These are phyloP conservation scores for Chytriomyces sp. DNA, from an alignment of 192 early-diverging fungal species.

Conservation along the genomic window DNA sequence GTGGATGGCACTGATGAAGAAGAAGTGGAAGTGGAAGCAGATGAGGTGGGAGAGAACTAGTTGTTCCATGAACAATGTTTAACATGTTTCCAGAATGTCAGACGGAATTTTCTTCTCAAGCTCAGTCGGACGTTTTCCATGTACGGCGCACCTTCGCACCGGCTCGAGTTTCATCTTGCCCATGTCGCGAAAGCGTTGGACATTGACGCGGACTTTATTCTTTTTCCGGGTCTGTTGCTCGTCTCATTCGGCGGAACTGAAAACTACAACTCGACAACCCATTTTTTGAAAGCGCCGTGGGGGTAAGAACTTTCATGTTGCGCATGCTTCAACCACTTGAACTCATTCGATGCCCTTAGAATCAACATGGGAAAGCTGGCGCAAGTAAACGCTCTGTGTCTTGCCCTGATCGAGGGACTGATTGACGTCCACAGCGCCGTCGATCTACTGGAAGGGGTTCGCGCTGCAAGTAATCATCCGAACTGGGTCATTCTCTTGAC, in stretches of 20 bases:
- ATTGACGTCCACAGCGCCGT: conserved; percentile 41
- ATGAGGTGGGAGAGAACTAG: not conserved
- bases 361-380: conserved; percentile 50
- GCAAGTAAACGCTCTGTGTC: conserved; percentile 52
- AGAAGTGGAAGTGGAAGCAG: conserved; percentile 13
- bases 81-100: conserved; percentile 7
- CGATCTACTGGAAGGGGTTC: conserved; percentile 38
- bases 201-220: conserved; percentile 42
- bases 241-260: conserved; percentile 43
- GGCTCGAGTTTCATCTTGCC: conserved; percentile 48
- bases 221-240: conserved; percentile 46
- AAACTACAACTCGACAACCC: conserved; percentile 28
- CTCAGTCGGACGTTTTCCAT: conserved; percentile 42
- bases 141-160: conserved; percentile 53
- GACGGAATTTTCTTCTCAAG: conserved; percentile 50
- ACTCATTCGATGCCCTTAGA: not conserved
- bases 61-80: not conserved
- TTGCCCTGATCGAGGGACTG: conserved; percentile 31
- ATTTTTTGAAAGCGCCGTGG: conserved; percentile 1
- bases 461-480: conserved; percentile 10
- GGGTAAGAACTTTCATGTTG: not conserved
- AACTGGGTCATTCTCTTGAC: conserved; percentile 32
- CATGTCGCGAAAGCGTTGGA: conserved; percentile 46
- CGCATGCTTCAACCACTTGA: not conserved
- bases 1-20: not conserved